Base-by-base conservation (phyloP, 768 basidiomycete species). In the Leucogyrophana mollusca region DNA sequence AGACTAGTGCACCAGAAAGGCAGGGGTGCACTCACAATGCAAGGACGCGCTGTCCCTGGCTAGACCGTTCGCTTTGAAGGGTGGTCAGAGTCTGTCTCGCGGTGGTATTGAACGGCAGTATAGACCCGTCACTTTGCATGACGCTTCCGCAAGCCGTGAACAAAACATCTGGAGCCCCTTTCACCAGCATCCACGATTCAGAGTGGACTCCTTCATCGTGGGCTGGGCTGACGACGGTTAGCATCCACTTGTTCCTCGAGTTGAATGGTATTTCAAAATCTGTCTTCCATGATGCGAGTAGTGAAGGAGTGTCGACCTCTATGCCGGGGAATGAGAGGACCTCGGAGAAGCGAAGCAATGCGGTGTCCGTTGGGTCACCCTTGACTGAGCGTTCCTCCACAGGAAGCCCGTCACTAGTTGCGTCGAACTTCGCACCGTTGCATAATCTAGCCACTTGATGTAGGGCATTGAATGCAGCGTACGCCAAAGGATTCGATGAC, bases 91-190 rank as follows among this genome's bases (percentile, higher is more conserved):
- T 51, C 22, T 56, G 38, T 25, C 25, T 54, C 11, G 60, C 61
- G 0, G 14, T 32, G 9, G 49, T 40, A 25, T 64, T 59, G 27
- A 74, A 58, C 0, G 65, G 64, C 2, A 62, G 51, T n/a, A 68
- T 49, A n/a, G 58, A 50, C 4, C 71, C 72, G 17, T 69, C 54
- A 3, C 65, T 47, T 34, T 47, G 56, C 56, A 71, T 58, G 34
- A 67, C 66, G 4, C 40, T 49, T 4, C 58, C 65, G 47, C 77
- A 78, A 14, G 59, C 58, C 9, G 62, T 64, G 45, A 78, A 69
- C 21, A 80, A 64, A 17, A 79, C 65, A 46, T 84, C 82, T 0
- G 82, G 82, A 1, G 79, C 82, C n/a, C 80, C 80, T 58, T 83
- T 82, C 57, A 73, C 70, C 40, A 76, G 63, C 47, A 82, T 60